A percentile compares a stretch with the other conserved stretches of the same genome.
phyloP scores from a whole-genome alignment of 768 basidiomycete genomes.

The Collybia nuda region DNA sequence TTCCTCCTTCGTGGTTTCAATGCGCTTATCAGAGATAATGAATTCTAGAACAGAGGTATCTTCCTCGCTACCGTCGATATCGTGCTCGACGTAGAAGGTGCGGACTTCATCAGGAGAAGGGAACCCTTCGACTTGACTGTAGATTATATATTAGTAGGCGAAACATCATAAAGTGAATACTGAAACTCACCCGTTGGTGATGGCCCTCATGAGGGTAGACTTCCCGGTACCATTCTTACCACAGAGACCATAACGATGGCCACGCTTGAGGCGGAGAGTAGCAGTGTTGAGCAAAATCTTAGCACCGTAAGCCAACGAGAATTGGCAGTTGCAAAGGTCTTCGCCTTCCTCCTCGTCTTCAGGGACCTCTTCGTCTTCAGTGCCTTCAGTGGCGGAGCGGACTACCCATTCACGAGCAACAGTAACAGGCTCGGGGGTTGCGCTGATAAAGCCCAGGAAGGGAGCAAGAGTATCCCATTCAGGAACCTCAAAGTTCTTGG shows the following conservation, averaged over 20 bases:
- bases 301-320: slow-evolving; percentile 98
- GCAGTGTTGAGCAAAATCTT: slow-evolving; percentile 98
- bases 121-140: slow-evolving; percentile 93
- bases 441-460: slow-evolving; percentile 67
- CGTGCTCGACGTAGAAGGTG: slow-evolving; percentile 99
- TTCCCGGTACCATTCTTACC: slow-evolving; percentile 99
- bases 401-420: slow-evolving; percentile 87
- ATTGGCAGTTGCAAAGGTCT: slow-evolving; percentile 98
- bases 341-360: slow-evolving; percentile 98
- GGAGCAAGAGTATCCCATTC: slow-evolving; percentile 85
- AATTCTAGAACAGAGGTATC: slow-evolving; percentile 89
- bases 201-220: slow-evolving; percentile 91
- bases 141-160: slow-evolving; percentile 26
- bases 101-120: slow-evolving; percentile 96
- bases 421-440: slow-evolving; percentile 63
- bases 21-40: slow-evolving; percentile 83
- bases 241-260: slow-evolving; percentile 97
- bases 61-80: slow-evolving; percentile 94
- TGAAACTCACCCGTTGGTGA: slow-evolving; percentile 69
- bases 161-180: slow-evolving; percentile 4
- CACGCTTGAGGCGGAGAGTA: slow-evolving; percentile 95
- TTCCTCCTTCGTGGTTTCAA: slow-evolving; percentile 69
- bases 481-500: slow-evolving; percentile 88
- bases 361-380: slow-evolving; percentile 60
- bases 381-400: slow-evolving; percentile 79